Conservation (phyloP, 2,329 filamentous ascomycete species). For the Myriosclerotinia curreyana region DNA sequence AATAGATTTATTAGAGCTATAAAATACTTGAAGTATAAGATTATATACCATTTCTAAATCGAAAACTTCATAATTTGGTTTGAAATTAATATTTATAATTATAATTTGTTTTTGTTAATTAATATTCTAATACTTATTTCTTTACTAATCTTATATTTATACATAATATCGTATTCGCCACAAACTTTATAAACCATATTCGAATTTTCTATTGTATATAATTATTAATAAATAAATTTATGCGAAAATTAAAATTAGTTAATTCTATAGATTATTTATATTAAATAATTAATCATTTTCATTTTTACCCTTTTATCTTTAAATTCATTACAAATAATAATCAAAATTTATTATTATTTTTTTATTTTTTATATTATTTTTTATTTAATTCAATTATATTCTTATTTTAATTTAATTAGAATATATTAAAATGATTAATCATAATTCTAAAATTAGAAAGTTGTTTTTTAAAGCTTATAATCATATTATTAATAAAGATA, state of each 20-base stretch:
- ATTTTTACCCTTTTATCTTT: no score
- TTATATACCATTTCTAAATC: background rate
- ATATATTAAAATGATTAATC: background rate
- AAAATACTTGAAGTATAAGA: background rate
- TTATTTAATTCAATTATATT: no score
- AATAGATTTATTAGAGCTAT: background rate
- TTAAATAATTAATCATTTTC: background rate
- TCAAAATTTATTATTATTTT: no score
- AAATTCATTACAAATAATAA: no score
- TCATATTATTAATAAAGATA: background rate
- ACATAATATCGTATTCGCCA: background rate
- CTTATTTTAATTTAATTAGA: no score
- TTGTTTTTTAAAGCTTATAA: background rate
- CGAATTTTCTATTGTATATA: background rate
- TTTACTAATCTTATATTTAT: background rate
- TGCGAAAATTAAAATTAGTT: no score
- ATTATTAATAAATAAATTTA: background rate
- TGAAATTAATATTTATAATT: background rate
- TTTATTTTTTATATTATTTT: no score
- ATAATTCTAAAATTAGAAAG: background rate
- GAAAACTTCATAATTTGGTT: background rate
- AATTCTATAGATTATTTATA: background rate
- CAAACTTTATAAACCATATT: background rate
- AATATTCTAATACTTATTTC: background rate
- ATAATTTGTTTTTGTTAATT: background rate